phyloP scores from a whole-genome alignment of 805 yeast genomes.

The Metschnikowia kofuensis region DNA sequence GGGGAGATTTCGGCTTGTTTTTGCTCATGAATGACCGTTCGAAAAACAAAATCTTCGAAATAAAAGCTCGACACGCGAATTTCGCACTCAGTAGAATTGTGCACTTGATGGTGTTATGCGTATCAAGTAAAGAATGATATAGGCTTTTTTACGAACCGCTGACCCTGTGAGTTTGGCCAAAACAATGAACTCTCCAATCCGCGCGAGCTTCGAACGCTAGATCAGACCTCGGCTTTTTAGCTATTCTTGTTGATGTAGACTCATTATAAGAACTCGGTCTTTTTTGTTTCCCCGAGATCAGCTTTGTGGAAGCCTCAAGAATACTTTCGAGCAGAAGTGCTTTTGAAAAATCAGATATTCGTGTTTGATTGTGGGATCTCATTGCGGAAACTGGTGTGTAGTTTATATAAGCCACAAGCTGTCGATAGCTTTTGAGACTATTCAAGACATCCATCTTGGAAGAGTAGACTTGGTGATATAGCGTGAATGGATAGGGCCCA shows the following conservation, averaged over 20 bases:
- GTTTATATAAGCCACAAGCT: neutral
- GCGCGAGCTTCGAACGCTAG: neutral
- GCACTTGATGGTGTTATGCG: too few species aligned
- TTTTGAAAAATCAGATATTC: neutral
- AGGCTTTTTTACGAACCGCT: too few species aligned
- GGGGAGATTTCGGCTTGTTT: too few species aligned
- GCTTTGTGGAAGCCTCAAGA: neutral
- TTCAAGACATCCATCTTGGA: neutral
- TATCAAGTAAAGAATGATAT: too few species aligned
- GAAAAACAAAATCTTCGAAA: too few species aligned
- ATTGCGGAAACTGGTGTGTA: neutral
- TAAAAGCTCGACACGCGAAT: too few species aligned
- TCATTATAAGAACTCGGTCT: neutral
- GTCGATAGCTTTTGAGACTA: slow-evolving; percentile 1
- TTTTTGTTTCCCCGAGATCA: too few species aligned
- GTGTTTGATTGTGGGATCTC: too few species aligned
- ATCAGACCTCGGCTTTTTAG: neutral
- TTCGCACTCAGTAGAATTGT: too few species aligned
- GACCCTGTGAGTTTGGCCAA: too few species aligned
- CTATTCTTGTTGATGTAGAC: neutral
- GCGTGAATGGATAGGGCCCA: slow-evolving; percentile 5
- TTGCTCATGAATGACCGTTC: too few species aligned
- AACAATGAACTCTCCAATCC: neutral
- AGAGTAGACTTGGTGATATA: slow-evolving; percentile 2
- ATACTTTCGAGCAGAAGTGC: slow-evolving; percentile 13